Evolutionary conservation across 768 basidiomycete species (phyloP), one percentile per base, ranked within the genome.

Genomic region (Suillus cothurnatus): DNA sequence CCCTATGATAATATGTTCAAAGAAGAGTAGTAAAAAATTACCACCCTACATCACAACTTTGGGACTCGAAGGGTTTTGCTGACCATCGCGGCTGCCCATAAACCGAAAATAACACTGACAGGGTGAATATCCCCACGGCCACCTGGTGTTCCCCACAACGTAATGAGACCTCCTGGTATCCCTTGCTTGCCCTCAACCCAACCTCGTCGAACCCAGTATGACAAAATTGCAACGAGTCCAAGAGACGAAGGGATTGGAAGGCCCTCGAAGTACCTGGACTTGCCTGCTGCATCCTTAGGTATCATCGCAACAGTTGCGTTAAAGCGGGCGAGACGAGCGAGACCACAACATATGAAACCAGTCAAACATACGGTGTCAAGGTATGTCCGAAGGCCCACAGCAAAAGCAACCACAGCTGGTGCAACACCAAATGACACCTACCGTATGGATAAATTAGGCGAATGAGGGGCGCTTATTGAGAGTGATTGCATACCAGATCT

Each of bases 391-490:
- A 99, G 86, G 62, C 97, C 97, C 62, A 98, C 84, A 58, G 87
- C 88, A 76, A 97, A 99, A 9, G 91, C 94, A 39, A 97, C 80
- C 52, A 99, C 83, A n/a, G 96, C 90, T 4, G 97, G 97, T 0
- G 97, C 96, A 61, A 99, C 95, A 61, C 97, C 97, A 73, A 99
- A 99, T 2, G 97, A 99, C 67, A 99, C 92, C 95, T 97, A 71
- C 34, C 14, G 57, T 43, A 66, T 61, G 32, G 38, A 59, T 52
- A 64, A 61, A 47, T 52, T 21, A 53, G 39, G 50, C 67, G 19
- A 39, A 41, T 21, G 39, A 31, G 66, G 60, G 26, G 47, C 61
- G 59, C 45, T 64, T 61, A 66, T 19, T 39, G 57, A 63, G 1
- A 36, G 1, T 34, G 32, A 50, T 39, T 12, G 69, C 91, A 58